A percentile compares a stretch with the other conserved stretches of the same genome.
Conservation (phyloP, 176 grass and related monocot genomes). For the Oryza glaberrima region DNA sequence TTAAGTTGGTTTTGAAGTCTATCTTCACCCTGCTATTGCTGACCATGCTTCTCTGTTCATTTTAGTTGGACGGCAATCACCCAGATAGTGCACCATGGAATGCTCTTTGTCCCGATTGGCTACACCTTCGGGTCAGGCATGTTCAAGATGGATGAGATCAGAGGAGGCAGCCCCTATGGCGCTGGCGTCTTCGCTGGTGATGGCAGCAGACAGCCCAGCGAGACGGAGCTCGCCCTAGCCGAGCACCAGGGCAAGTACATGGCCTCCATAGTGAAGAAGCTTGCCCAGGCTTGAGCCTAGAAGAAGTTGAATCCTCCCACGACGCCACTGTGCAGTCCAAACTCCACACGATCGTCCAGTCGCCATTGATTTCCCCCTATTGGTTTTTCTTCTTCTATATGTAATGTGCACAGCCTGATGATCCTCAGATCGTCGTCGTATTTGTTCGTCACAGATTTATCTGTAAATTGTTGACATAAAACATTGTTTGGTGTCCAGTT, state of each 20-base stretch:
- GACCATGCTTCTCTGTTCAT: constrained; percentile 30
- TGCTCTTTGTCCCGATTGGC: constrained; percentile 85
- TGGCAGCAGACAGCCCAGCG: constrained; percentile 69
- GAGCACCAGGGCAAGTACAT: constrained; percentile 96
- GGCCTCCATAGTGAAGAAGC: constrained; percentile 75
- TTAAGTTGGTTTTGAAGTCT: too few species aligned
- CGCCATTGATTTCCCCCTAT: constrained; percentile 32
- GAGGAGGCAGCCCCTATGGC: constrained; percentile 82
- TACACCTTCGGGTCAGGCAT: constrained; percentile 82
- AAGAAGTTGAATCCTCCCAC: neutral
- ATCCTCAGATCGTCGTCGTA: constrained; percentile 16
- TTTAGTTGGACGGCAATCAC: constrained; percentile 87
- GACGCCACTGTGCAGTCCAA: constrained; percentile 30
- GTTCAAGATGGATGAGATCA: constrained; percentile 83
- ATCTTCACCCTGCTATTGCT: neutral
- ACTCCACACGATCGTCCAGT: constrained; percentile 30
- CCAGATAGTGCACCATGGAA: constrained; percentile 84
- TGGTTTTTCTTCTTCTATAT: constrained; percentile 42
- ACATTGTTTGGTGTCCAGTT: constrained; percentile 43
- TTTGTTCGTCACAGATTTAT: constrained; percentile 41
- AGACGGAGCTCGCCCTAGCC: constrained; percentile 66
- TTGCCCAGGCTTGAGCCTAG: constrained; percentile 41
- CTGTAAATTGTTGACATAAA: constrained; percentile 52
- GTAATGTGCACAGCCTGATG: constrained; percentile 50
- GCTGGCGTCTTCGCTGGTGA: constrained; percentile 85